phyloP scores from a whole-genome alignment of 2,329 filamentous ascomycete species.

The Beauveria rudraprayagi region DNA sequence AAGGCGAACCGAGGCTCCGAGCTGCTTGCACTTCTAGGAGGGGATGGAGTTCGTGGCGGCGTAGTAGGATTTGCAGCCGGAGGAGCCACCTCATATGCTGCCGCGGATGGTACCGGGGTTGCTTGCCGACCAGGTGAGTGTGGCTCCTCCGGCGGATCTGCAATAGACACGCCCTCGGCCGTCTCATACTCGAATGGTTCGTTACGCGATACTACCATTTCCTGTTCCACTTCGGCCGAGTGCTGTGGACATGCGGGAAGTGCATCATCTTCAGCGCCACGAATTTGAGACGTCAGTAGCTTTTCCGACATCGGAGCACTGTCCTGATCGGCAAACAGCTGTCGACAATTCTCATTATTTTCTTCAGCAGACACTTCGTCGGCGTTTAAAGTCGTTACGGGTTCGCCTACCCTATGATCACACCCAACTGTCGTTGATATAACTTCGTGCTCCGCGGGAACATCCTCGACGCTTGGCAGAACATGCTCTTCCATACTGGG shows the following conservation, averaged over 20 bases:
- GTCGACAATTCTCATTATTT: not conserved
- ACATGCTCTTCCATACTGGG: not conserved
- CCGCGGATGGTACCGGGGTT: not conserved
- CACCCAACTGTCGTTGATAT: not conserved
- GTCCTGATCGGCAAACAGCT: not conserved
- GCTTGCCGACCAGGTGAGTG: not conserved
- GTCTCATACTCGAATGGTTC: not conserved
- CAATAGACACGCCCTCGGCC: not conserved
- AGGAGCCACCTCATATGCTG: not conserved
- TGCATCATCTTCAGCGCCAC: not conserved
- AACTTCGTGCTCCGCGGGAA: not conserved
- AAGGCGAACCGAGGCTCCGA: slow-evolving; percentile 41
- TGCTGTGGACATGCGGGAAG: not conserved
- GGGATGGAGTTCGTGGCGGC: not conserved
- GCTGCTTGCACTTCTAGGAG: slow-evolving; percentile 24
- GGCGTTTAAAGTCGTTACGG: no score
- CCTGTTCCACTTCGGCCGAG: not conserved
- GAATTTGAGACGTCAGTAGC: not conserved
- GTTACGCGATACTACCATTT: not conserved
- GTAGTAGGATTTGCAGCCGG: not conserved
- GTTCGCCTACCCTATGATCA: not conserved
- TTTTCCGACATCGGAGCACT: not conserved
- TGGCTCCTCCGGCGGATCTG: not conserved
- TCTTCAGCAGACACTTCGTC: not conserved
- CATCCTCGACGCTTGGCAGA: not conserved